Percentiles rank a stretch among this genome's conserved stretches.
Evolutionary conservation across 495 filamentous ascomycete genomes (phyloP).

Genomic region (Tuber borchii): DNA sequence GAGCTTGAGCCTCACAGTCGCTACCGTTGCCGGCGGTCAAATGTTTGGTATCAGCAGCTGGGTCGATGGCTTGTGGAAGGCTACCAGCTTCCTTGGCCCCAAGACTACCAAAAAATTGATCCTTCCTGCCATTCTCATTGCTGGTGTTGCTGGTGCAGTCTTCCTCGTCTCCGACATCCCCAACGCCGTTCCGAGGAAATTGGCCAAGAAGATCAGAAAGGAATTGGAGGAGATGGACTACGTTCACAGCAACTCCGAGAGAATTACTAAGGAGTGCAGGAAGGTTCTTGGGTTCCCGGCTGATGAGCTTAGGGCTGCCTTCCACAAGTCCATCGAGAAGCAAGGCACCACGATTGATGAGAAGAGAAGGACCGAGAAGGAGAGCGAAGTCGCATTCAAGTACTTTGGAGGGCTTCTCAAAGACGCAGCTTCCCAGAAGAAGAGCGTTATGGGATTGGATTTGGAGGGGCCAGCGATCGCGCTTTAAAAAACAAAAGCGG

Average conservation of each 20-base stretch:
- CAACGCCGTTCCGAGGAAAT: slow-evolving; percentile 74
- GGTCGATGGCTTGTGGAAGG: slow-evolving; percentile 78
- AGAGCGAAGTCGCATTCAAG: slow-evolving; percentile 71
- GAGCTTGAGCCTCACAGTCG: slow-evolving; percentile 86
- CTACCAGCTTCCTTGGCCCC: slow-evolving; percentile 70
- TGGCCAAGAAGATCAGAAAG: slow-evolving; percentile 73
- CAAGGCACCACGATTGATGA: slow-evolving; percentile 70
- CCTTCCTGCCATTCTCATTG: slow-evolving; percentile 67
- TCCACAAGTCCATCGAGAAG: slow-evolving; percentile 76
- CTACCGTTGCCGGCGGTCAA: slow-evolving; percentile 74
- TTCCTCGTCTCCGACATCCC: slow-evolving; percentile 84
- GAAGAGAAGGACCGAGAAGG: slow-evolving; percentile 63
- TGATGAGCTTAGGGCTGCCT: slow-evolving; percentile 66
- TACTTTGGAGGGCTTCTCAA: slow-evolving; percentile 83
- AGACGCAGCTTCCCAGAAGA: slow-evolving; percentile 63
- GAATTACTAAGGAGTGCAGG: slow-evolving; percentile 75
- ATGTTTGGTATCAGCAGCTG: slow-evolving; percentile 77
- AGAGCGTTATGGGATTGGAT: slow-evolving; percentile 70
- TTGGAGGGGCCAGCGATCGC: slow-evolving; percentile 54
- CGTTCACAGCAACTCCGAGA: slow-evolving; percentile 75
- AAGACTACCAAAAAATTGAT: slow-evolving; percentile 76
- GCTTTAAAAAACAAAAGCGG: neutral
- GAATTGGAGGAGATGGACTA: slow-evolving; percentile 80
- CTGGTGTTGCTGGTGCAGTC: slow-evolving; percentile 67
- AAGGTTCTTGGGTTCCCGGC: slow-evolving; percentile 81